phyloP scores from a whole-genome alignment of 2,329 filamentous ascomycete species.

The Claviceps arundinis region DNA sequence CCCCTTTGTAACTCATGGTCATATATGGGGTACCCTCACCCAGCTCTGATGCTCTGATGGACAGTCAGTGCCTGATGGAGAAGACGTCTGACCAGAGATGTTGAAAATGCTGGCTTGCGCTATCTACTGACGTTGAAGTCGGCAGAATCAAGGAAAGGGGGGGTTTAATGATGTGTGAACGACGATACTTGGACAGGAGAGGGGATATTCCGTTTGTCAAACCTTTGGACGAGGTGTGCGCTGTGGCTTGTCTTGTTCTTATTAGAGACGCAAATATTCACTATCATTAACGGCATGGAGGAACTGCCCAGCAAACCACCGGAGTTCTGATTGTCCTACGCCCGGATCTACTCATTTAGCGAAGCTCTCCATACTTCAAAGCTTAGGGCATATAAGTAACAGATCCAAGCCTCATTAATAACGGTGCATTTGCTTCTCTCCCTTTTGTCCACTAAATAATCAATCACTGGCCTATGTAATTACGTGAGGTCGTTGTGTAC shows the following conservation, averaged over 20 bases:
- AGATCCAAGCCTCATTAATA: too few species aligned
- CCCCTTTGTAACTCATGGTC: conserved; percentile 1
- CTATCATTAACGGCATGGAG: too few species aligned
- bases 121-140: not conserved
- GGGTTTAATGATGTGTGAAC: not conserved
- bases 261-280: too few species aligned
- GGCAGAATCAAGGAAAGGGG: not conserved
- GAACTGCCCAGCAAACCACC: too few species aligned
- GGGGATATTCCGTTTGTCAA: not conserved
- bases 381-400: too few species aligned
- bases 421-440: too few species aligned
- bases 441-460: too few species aligned
- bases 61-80: not conserved
- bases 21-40: not conserved
- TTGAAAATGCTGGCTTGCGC: not conserved
- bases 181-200: not conserved
- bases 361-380: too few species aligned
- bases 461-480: too few species aligned
- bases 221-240: not conserved
- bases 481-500: too few species aligned
- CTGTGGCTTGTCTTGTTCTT: not conserved
- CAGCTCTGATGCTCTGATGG: not conserved
- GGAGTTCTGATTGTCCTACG: too few species aligned
- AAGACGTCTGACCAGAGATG: not conserved
- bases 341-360: too few species aligned